Conservation (phyloP, 192 early-diverging fungal species). For the Chytriomyces sp. region DNA sequence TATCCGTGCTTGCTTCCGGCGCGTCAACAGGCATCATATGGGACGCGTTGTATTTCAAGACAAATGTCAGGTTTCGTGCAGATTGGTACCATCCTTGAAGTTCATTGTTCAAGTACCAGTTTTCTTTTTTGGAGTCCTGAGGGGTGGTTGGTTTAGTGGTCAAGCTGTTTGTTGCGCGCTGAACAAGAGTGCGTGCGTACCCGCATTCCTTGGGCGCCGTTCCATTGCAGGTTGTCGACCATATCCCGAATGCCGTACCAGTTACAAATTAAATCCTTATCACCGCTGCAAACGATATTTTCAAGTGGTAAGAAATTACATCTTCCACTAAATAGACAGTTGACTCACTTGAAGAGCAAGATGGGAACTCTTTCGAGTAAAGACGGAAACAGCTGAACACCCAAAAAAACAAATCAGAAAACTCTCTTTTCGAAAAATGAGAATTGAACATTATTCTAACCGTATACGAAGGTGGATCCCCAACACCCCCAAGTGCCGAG, state of each 20-base stretch:
- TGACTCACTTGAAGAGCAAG: slow-evolving; percentile 66
- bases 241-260: slow-evolving; percentile 70
- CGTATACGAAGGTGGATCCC: slow-evolving; percentile 59
- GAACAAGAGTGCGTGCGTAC: slow-evolving; percentile 38
- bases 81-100: slow-evolving; percentile 53
- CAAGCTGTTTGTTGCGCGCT: background rate
- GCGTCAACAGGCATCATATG: slow-evolving; percentile 77
- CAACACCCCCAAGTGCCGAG: slow-evolving; percentile 51
- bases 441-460: slow-evolving; percentile 50
- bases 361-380: slow-evolving; percentile 62
- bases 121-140: slow-evolving; percentile 40
- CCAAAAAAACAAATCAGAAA: background rate
- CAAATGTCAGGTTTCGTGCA: slow-evolving; percentile 67
- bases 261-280: slow-evolving; percentile 84
- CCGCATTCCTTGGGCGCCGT: slow-evolving; percentile 62
- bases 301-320: background rate
- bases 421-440: background rate
- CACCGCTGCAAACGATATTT: slow-evolving; percentile 61
- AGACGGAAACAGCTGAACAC: slow-evolving; percentile 63
- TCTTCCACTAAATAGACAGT: slow-evolving; percentile 4
- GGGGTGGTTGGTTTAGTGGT: background rate
- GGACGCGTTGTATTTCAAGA: slow-evolving; percentile 62
- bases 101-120: slow-evolving; percentile 59
- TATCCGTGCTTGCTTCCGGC: slow-evolving; percentile 63
- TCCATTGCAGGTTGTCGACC: slow-evolving; percentile 72